Base-by-base conservation (phyloP, 2,329 filamentous ascomycete species). In the Elsinoe arachidis region DNA sequence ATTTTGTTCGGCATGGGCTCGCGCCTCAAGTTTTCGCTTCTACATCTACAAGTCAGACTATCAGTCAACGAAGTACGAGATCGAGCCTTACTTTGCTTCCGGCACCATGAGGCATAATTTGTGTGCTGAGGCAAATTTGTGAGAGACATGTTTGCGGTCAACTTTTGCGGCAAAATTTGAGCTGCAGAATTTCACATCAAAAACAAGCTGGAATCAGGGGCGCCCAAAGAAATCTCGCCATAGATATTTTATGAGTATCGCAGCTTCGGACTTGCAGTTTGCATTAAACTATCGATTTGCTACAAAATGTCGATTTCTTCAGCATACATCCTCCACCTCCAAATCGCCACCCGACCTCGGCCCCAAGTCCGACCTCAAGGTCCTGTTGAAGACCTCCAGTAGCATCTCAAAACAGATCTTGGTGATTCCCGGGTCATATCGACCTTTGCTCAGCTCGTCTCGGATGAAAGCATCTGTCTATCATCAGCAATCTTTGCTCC, bases 341-440 rank as follows among this genome's bases (percentile, higher is more conserved):
- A 64, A 62, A 15, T 66, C 66, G 46, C 66, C 79, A 0, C 80
- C 85, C 62, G 85, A 83, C 63, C 78, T 76, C 35, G 81, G 78
- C 0, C 92, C 91, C 59, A 96, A 70, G 63, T 96, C 90, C 3
- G 85, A 80, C 74, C 88, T 88, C 68, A 96, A 73, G 0, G 82
- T 84, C 19, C 91, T 78, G 0, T 82, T 84, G 72, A 96, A 96
- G 59, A 96, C 67, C 75, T 96, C 91, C 14, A 93, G 77, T 65
- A 96, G 73, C 71, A 96, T 86, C 77, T 95, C 88, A 68, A 95
- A 96, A 74, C 91, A 96, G 35, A 92, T 81, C 68, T 90, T 92
- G 3, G 85, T 84, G 58, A 96, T 79, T 17, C 88, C 89, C 0
- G 91, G 88, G 69, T 96, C 91, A 67, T 96, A 96, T 23, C 91